phyloP scores from a whole-genome alignment of 345 rosid species.

The Heritiera littoralis region DNA sequence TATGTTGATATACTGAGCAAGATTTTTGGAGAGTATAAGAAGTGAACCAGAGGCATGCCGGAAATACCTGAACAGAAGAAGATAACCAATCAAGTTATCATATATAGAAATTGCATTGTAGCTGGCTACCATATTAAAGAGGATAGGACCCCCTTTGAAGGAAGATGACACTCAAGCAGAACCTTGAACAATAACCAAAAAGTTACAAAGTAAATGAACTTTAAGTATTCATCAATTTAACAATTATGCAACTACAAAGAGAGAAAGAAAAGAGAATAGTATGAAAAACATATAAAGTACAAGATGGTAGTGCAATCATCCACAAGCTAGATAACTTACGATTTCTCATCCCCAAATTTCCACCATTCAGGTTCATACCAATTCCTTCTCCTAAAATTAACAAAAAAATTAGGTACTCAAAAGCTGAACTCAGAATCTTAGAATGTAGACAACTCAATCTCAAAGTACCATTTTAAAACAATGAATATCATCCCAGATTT shows the following conservation, averaged over 20 bases:
- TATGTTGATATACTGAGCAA: conserved; percentile 75
- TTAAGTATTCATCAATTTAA: neutral
- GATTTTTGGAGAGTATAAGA: conserved; percentile 72
- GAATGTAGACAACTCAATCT: neutral
- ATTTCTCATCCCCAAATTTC: conserved; percentile 91
- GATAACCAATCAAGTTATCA: neutral
- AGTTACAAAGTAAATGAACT: neutral
- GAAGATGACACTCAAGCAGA: neutral
- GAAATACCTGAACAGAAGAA: conserved; percentile 66
- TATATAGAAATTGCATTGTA: neutral
- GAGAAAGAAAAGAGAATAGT: neutral
- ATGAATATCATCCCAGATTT: neutral
- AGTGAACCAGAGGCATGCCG: conserved; percentile 82
- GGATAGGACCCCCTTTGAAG: neutral
- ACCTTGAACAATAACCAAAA: neutral
- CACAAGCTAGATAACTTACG: conserved; percentile 61
- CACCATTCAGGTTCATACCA: conserved; percentile 99
- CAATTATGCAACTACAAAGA: neutral
- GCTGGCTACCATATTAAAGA: conserved; percentile 13
- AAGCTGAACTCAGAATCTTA: conserved; percentile 15
- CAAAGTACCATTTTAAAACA: neutral
- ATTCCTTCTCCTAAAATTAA: conserved; percentile 66
- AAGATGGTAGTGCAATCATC: neutral
- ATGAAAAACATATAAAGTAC: neutral
- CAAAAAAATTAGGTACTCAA: conserved; percentile 19